Conservation (phyloP, 371 early-diverging fungal genomes). For the Mucor ambiguus region DNA sequence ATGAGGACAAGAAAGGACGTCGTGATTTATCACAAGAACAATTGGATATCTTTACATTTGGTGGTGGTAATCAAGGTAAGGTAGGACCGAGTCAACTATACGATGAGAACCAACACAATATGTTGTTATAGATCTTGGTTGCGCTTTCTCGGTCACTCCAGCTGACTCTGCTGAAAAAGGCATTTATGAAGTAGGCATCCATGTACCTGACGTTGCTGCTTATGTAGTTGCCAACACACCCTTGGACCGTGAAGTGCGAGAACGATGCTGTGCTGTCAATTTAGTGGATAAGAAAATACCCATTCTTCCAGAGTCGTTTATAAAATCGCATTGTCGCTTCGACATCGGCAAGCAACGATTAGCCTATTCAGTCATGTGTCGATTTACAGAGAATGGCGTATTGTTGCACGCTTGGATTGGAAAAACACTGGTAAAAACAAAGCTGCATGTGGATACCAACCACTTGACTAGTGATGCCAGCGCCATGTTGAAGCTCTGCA, state of each 20-base stretch:
- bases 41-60: constrained; percentile 22
- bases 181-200: constrained; percentile 74
- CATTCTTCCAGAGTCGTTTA: constrained; percentile 84
- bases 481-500: constrained; percentile 20
- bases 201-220: constrained; percentile 90
- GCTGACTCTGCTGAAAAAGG: constrained; percentile 15
- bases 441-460: constrained; percentile 25
- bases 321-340: constrained; percentile 75
- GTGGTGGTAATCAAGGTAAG: constrained; percentile 8
- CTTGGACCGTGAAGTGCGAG: constrained; percentile 78
- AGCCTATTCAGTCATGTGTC: constrained; percentile 63
- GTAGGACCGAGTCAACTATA: background rate
- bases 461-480: background rate
- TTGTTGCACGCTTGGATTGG: constrained; percentile 56
- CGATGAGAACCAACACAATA: background rate
- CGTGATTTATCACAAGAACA: constrained; percentile 22
- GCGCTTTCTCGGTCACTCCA: constrained; percentile 31
- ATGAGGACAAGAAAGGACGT: constrained; percentile 11
- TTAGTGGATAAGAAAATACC: constrained; percentile 79
- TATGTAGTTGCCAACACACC: constrained; percentile 70
- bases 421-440: constrained; percentile 76
- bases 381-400: constrained; percentile 57
- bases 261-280: constrained; percentile 81
- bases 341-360: constrained; percentile 62
- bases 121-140: constrained; percentile 14